Percentiles rank a stretch among this genome's conserved stretches.
Conservation (phyloP, 345 rosid genomes). For the Syzygium grande region DNA sequence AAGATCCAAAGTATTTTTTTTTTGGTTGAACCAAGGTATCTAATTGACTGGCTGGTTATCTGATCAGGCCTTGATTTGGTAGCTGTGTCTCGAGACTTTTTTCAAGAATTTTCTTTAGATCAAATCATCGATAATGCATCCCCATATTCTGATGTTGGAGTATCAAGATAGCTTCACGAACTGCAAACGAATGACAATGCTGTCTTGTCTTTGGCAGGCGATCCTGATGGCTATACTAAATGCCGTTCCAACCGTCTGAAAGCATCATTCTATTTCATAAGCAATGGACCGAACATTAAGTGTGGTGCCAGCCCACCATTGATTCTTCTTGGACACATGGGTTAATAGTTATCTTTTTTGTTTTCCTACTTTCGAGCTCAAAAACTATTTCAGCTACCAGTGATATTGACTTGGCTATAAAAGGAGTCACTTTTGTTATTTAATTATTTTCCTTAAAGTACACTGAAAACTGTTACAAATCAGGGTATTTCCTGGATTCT, state of each 20-base stretch:
- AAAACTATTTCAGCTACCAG: background rate
- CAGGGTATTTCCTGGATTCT: background rate
- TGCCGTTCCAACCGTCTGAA: background rate
- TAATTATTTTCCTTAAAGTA: no score
- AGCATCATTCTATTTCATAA: background rate
- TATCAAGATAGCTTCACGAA: background rate
- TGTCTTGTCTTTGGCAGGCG: background rate
- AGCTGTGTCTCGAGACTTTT: background rate
- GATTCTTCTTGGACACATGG: background rate
- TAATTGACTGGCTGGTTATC: background rate
- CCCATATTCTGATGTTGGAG: background rate
- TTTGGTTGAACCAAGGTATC: no score
- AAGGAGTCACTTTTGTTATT: no score
- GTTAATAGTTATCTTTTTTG: background rate
- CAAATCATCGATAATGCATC: background rate
- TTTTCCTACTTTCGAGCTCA: background rate
- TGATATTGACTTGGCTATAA: background rate
- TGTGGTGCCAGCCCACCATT: background rate
- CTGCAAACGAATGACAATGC: fast-evolving
- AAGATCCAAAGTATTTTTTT: background rate
- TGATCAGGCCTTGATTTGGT: background rate
- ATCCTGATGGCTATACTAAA: background rate
- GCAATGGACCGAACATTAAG: background rate
- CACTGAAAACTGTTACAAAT: no score
- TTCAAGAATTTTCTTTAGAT: background rate